Evolutionary conservation across 495 filamentous ascomycete species (phyloP).

Genomic region (Sphaerosporella brunnea): DNA sequence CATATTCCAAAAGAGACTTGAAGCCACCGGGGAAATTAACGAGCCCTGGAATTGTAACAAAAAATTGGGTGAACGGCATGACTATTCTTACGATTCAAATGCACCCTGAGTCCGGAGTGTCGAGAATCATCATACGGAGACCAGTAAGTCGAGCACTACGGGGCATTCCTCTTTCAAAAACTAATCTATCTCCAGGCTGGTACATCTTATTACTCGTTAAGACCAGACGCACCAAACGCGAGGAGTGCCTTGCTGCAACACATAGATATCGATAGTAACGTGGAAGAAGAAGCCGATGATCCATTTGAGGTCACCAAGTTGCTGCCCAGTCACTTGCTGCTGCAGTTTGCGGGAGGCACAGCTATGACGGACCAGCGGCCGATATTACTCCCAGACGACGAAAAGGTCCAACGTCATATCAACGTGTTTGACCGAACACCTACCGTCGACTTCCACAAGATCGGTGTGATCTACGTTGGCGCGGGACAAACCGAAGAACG

Average conservation of each 20-base stretch:
- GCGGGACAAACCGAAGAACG: constrained; percentile 61
- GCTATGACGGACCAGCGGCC: constrained; percentile 45
- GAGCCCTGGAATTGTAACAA: constrained; percentile 35
- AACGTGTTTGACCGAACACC: constrained; percentile 68
- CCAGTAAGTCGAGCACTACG: constrained; percentile 13
- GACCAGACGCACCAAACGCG: constrained; percentile 19
- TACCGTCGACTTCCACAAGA: constrained; percentile 86
- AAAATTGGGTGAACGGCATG: constrained; percentile 73
- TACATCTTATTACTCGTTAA: constrained; percentile 24
- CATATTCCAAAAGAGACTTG: constrained; percentile 59
- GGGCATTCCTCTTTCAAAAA: background rate
- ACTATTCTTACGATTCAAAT: constrained; percentile 78
- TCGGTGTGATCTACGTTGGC: constrained; percentile 82
- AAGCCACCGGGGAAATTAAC: constrained; percentile 21
- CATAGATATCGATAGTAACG: background rate
- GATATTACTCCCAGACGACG: constrained; percentile 68
- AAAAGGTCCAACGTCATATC: constrained; percentile 57
- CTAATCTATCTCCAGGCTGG: constrained; percentile 14
- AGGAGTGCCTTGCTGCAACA: constrained; percentile 8
- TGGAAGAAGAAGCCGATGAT: background rate
- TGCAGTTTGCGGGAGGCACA: constrained; percentile 60
- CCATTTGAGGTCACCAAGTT: constrained; percentile 23
- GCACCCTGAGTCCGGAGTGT: constrained; percentile 48
- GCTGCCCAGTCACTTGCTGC: constrained; percentile 66
- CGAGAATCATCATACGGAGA: constrained; percentile 22